Conservation (phyloP, 1,139 yeast species). For the Saccharomyces hybrid region DNA sequence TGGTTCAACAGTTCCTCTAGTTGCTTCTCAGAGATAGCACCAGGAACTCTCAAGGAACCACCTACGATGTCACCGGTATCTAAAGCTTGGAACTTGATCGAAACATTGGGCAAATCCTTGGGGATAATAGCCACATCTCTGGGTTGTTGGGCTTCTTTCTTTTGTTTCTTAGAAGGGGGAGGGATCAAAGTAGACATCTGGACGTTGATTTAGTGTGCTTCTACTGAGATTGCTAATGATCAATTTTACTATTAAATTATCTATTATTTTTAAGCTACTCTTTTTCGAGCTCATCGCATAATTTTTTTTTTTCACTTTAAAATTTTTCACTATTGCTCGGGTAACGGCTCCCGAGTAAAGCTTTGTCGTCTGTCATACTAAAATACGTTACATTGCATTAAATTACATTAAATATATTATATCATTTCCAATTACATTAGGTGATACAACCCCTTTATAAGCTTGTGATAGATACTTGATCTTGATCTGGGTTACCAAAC, state of each 20-base stretch:
- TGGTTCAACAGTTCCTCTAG: constrained; percentile 81
- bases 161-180: constrained; percentile 88
- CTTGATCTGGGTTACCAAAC: constrained; percentile 37
- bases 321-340: not conserved
- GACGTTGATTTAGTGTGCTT: not conserved
- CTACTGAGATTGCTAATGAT: not conserved
- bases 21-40: constrained; percentile 77
- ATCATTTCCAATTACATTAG: not conserved
- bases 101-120: constrained; percentile 74
- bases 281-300: not conserved
- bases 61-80: constrained; percentile 90
- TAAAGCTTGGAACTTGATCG: constrained; percentile 83
- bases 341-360: not conserved
- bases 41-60: constrained; percentile 86
- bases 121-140: constrained; percentile 73
- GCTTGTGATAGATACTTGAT: constrained; percentile 4
- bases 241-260: not conserved
- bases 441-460: not conserved
- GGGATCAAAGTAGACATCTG: constrained; percentile 92
- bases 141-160: constrained; percentile 72
- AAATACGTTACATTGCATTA: not conserved
- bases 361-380: not conserved
- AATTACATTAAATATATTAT: not conserved
- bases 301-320: not conserved
- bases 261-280: not conserved